Conservation (phyloP, 2,329 filamentous ascomycete genomes). For the Sporothrix sp. region DNA sequence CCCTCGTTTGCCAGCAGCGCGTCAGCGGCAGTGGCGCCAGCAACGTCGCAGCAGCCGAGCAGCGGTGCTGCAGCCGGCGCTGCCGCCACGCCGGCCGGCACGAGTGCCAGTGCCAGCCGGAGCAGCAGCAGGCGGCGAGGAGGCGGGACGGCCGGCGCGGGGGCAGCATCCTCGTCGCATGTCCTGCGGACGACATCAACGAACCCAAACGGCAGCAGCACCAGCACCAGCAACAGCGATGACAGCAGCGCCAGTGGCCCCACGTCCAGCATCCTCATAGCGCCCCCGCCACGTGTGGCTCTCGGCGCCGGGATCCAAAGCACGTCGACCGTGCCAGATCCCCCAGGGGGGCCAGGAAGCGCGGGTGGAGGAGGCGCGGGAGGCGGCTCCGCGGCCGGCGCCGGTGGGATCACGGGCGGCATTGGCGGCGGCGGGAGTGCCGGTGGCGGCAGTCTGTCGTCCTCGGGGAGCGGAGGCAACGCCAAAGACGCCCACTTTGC, state of each 20-base stretch:
- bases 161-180: constrained; percentile 19
- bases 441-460: not conserved
- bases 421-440: not conserved
- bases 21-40: not conserved
- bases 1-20: not conserved
- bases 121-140: constrained; percentile 22
- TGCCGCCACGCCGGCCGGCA: not conserved
- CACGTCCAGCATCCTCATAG: constrained; percentile 24
- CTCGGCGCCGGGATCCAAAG: constrained; percentile 6
- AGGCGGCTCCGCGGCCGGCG: not conserved
- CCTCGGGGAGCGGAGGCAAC: constrained; percentile 1
- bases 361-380: constrained; percentile 13
- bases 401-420: not conserved
- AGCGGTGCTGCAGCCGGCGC: not conserved
- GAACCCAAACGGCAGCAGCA: constrained; percentile 10
- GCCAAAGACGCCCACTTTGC: constrained; percentile 2
- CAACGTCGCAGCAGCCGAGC: not conserved
- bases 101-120: not conserved
- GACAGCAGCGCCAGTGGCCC: constrained; percentile 16
- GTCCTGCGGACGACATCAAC: constrained; percentile 25
- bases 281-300: constrained; percentile 33
- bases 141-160: constrained; percentile 5
- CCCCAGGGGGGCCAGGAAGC: not conserved
- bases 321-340: not conserved
- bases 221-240: constrained; percentile 18